Base-by-base conservation (phyloP, 495 filamentous ascomycete genomes). In the Pyrenopolyporus hunteri region DNA sequence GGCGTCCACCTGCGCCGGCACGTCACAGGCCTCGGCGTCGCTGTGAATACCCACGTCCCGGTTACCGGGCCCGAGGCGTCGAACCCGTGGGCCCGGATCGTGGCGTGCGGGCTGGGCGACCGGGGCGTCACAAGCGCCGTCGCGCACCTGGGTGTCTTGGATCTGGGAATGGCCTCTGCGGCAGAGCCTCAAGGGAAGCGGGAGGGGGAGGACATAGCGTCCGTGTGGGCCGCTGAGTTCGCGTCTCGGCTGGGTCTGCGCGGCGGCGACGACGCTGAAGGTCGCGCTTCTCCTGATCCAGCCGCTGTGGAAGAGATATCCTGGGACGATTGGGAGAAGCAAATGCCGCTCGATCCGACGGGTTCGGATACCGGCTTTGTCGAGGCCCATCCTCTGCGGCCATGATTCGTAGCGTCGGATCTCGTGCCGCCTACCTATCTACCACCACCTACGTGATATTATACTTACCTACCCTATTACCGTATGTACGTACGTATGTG, bases 1-100 rank as follows among this genome's bases (percentile, higher is more conserved):
- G 94, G 94, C 2, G 90, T 98, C 20, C 93, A 97, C 80, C 76
- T 97, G 54, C 76, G 91, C 9, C 76, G 93, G 40, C 84, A 94
- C 74, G 84, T 98, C 32, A 90, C 85, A n/a, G 89, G 87, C 68
- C 89, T 91, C 73, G 94, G 94, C 7, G 78, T 96, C 26, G 93
- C 88, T 10, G 69, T 98, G 65, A 98, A 98, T 76, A 80, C 95
- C 16, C 68, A 70, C 53, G 91, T 88, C 61, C 70, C 76, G 6
- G 63, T 67, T 11, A 10, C 19, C 4, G 64, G 62, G 1, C 19
- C 42, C 22, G 51, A 57, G 42, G 33, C 31, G 10, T 14, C 23
- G 2, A 79, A 79, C 31, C 78, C 78, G 7, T 81, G 78, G 78
- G 65, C 57, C 25, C 80, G 91, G 66, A 93, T 98, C 73, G 85